These are phyloP conservation scores for Naganishia sp. DNA, from an alignment of 1,284 basidiomycete genomes.

Conservation along the genomic window DNA sequence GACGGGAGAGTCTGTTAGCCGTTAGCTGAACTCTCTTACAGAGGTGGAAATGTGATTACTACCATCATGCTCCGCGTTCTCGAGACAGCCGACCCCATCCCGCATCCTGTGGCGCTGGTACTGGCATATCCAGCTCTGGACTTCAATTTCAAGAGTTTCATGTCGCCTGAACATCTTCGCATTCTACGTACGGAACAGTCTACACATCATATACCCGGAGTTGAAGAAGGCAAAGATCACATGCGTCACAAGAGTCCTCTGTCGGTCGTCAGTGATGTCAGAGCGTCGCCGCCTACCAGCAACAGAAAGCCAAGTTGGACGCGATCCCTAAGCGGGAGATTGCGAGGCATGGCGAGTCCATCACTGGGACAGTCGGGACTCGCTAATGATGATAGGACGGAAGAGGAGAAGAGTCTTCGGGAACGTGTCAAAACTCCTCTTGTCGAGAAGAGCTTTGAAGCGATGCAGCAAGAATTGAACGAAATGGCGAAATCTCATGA, in stretches of 20 bases:
- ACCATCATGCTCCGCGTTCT: slow-evolving; percentile 80
- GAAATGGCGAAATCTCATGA: slow-evolving; percentile 44
- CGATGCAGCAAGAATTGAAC: slow-evolving; percentile 33
- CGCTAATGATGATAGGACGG: slow-evolving; percentile 33
- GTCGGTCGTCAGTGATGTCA: slow-evolving; percentile 75
- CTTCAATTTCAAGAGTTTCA: slow-evolving; percentile 98
- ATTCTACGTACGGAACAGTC: slow-evolving; percentile 80
- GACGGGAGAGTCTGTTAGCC: slow-evolving; percentile 8
- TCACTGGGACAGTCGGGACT: not conserved
- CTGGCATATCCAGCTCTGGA: slow-evolving; percentile 74
- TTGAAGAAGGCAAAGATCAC: slow-evolving; percentile 83
- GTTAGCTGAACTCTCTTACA: slow-evolving; percentile 44
- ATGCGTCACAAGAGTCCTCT: slow-evolving; percentile 80
- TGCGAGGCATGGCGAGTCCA: slow-evolving; percentile 14
- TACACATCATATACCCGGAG: slow-evolving; percentile 60
- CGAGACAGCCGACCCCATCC: slow-evolving; percentile 60
- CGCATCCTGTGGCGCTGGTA: slow-evolving; percentile 74
- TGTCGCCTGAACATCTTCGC: slow-evolving; percentile 81
- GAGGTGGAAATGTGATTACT: slow-evolving; percentile 80
- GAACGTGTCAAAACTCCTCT: slow-evolving; percentile 54
- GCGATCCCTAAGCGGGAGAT: slow-evolving; percentile 25
- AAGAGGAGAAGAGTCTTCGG: slow-evolving; percentile 55
- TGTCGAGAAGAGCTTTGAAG: slow-evolving; percentile 40
- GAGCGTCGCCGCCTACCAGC: slow-evolving; percentile 50
- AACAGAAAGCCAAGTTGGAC: slow-evolving; percentile 49